These are phyloP conservation scores for Podospora anserina DNA, from an alignment of 495 filamentous ascomycete genomes.

Conservation along the genomic window DNA sequence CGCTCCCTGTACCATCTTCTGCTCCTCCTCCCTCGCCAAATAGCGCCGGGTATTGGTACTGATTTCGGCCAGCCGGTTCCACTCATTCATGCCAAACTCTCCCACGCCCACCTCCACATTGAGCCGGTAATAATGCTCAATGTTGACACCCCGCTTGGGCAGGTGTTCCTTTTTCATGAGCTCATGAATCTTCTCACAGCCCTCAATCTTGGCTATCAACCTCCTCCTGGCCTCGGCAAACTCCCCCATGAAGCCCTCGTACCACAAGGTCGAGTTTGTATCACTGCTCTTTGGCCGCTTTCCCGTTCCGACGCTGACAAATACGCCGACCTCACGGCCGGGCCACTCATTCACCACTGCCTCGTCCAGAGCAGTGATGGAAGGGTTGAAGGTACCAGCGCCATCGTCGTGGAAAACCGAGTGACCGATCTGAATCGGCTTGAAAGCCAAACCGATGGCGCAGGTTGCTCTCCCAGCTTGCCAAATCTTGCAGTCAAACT, in stretches of 20 bases:
- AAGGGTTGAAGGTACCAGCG: slow-evolving; percentile 84
- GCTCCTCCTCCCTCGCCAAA: slow-evolving; percentile 67
- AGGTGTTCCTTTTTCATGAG: slow-evolving; percentile 75
- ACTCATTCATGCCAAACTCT: slow-evolving; percentile 98
- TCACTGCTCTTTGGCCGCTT: slow-evolving; percentile 75
- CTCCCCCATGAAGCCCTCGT: slow-evolving; percentile 87
- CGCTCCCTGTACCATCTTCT: slow-evolving; percentile 68
- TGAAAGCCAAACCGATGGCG: slow-evolving; percentile 89
- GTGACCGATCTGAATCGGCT: slow-evolving; percentile 90
- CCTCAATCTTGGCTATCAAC: slow-evolving; percentile 87
- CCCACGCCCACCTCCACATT: slow-evolving; percentile 97
- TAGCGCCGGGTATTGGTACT: slow-evolving; percentile 86
- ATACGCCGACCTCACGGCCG: slow-evolving; percentile 81
- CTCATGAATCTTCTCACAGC: slow-evolving; percentile 87
- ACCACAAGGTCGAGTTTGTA: slow-evolving; percentile 71
- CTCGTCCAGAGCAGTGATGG: slow-evolving; percentile 82
- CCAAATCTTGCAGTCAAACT: slow-evolving; percentile 92
- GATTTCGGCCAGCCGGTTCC: slow-evolving; percentile 89
- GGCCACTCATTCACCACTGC: slow-evolving; percentile 92
- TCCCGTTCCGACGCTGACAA: slow-evolving; percentile 88
- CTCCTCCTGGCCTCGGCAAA: slow-evolving; percentile 85
- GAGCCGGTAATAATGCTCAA: slow-evolving; percentile 93
- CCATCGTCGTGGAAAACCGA: slow-evolving; percentile 94
- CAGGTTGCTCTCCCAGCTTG: slow-evolving; percentile 92
- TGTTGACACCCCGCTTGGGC: slow-evolving; percentile 70